phyloP scores from a whole-genome alignment of 2,329 filamentous ascomycete species.

The Colletotrichum liaoningense region DNA sequence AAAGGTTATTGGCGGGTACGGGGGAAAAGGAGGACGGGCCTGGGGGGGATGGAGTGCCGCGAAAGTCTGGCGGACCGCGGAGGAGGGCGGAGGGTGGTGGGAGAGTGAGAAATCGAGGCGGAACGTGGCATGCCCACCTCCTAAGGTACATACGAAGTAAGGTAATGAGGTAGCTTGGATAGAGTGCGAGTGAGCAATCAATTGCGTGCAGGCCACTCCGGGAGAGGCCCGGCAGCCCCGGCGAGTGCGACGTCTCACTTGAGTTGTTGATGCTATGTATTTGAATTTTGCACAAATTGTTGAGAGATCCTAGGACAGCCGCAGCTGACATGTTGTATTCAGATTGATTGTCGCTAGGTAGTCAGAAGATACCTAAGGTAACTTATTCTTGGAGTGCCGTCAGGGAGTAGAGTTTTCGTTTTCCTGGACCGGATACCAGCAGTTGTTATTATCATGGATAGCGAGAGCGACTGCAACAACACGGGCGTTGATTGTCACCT shows the following conservation, averaged over 20 bases:
- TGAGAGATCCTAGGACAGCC: constrained; percentile 1
- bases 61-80: constrained; percentile 14
- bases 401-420: not conserved
- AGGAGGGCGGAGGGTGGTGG: constrained; percentile 4
- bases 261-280: constrained; percentile 6
- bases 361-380: not conserved
- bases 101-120: not conserved
- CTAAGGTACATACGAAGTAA: no score
- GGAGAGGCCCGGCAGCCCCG: constrained; percentile 15
- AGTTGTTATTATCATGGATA: not conserved
- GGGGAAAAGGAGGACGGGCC: not conserved
- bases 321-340: not conserved
- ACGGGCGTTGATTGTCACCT: not conserved
- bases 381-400: not conserved
- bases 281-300: not conserved
- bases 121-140: not conserved
- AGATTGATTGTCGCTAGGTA: constrained; percentile 4
- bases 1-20: not conserved
- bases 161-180: no score
- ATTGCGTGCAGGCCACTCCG: constrained; percentile 14
- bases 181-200: constrained; percentile 6
- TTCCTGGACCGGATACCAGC: not conserved
- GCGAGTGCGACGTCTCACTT: constrained; percentile 23
- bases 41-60: not conserved
- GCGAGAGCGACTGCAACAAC: constrained; percentile 1